Conservation (phyloP, 1,284 basidiomycete species). For the Leccinum subrobustum region DNA sequence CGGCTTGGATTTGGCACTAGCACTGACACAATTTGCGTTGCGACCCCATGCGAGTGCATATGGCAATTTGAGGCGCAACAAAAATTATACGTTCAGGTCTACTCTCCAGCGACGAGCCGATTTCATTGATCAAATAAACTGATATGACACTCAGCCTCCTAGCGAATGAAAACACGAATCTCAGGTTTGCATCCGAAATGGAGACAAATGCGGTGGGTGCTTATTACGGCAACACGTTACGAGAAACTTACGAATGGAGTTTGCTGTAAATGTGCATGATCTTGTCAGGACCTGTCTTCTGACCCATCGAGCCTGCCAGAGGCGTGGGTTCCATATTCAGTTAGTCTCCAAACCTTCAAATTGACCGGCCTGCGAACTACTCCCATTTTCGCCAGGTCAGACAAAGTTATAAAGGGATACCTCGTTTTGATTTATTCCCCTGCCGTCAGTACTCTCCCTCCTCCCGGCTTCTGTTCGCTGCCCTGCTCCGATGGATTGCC, state of each 20-base stretch:
- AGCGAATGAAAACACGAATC: slow-evolving; percentile 25
- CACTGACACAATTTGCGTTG: slow-evolving; percentile 12
- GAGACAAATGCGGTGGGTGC: slow-evolving; percentile 27
- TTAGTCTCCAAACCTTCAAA: slow-evolving; percentile 16
- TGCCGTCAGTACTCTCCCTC: slow-evolving; percentile 20
- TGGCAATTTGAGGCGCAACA: slow-evolving; percentile 8
- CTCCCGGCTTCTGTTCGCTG: slow-evolving; percentile 5
- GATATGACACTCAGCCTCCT: slow-evolving; percentile 14
- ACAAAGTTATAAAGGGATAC: slow-evolving; percentile 35
- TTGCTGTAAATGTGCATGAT: slow-evolving; percentile 31
- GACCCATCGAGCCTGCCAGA: slow-evolving; percentile 32
- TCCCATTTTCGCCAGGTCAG: slow-evolving; percentile 19
- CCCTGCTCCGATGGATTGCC: slow-evolving; percentile 14
- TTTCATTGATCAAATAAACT: slow-evolving; percentile 29
- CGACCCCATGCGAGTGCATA: slow-evolving; percentile 1
- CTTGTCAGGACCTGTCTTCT: slow-evolving; percentile 31
- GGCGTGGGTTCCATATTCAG: slow-evolving; percentile 33
- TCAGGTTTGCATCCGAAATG: slow-evolving; percentile 27
- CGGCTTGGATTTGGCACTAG: slow-evolving; percentile 1
- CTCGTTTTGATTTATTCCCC: slow-evolving; percentile 11
- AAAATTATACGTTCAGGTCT: not conserved
- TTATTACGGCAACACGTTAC: slow-evolving; percentile 29
- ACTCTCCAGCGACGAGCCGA: slow-evolving; percentile 14
- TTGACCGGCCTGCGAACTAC: slow-evolving; percentile 20
- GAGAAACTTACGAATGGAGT: slow-evolving; percentile 28